Evolutionary conservation across 1,284 basidiomycete genomes (phyloP), one percentile per base, ranked within the genome.

Genomic region (Mycena sp.): DNA sequence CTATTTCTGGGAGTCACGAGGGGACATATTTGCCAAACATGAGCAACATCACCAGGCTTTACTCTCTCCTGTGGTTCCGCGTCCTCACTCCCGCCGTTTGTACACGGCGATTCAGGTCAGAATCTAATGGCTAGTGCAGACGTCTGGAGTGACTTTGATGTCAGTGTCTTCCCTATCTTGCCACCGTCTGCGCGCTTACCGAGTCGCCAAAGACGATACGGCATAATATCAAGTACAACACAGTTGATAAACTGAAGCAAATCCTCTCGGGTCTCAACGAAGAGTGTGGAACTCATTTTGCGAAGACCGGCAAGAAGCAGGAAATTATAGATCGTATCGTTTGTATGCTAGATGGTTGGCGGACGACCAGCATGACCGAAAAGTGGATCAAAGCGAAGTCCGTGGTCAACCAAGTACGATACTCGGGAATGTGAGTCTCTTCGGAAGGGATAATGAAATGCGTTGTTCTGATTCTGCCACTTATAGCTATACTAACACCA

Each of bases 301-400:
- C 85, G 55, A 91, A 91, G 76, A 83, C 89, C n/a, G 93, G 93
- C 35, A 92, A 90, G 79, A 95, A 95, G 74, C 87, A 91, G 68
- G 92, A 94, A 28, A 84, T 94, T 48, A 93, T 94, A 72, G 87
- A 93, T 72, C 84, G 88, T 63, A 88, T 92, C 64, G 76, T 81
- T 43, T 69, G 69, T 12, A 78, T 82, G 64, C 76, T 94, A 68
- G 86, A 90, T 63, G 64, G 69, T 49, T 92, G 89, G 88, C 85
- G 83, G 71, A 74, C 76, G 58, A 73, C 74, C 1, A 85, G 83
- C 70, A 78, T 81, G 61, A 77, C 83, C 37, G 89, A 89, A 65
- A 85, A 82, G 71, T 93, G 89, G 87, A 74, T 77, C 56, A 89
- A 85, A 69, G 91, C 86, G 30, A 87, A 87, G 72, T 77, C 77